Conservation (phyloP, 108 stramenopile genomes). For the Epithemia pelagica region DNA sequence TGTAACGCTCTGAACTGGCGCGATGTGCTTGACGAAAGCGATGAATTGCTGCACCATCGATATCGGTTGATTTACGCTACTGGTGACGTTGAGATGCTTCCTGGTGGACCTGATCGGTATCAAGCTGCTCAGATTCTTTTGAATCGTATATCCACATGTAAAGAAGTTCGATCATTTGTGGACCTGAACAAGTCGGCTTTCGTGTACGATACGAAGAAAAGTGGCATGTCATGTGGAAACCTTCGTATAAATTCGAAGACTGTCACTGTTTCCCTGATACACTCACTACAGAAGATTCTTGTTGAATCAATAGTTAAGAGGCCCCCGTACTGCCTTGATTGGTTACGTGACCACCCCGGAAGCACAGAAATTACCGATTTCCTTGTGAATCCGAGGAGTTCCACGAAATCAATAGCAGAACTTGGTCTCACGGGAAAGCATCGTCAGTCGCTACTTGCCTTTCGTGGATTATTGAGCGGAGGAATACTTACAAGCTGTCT, state of each 20-base stretch:
- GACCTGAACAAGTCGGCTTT: neutral
- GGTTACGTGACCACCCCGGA: neutral
- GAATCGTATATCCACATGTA: conserved; percentile 9
- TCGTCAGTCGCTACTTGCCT: neutral
- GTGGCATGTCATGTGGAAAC: no score
- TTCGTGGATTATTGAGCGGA: conserved; percentile 24
- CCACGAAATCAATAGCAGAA: neutral
- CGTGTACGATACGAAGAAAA: neutral
- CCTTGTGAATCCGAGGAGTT: neutral
- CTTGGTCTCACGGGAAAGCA: neutral
- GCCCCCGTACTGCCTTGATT: neutral
- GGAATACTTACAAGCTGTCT: conserved; percentile 38
- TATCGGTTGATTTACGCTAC: conserved; percentile 50
- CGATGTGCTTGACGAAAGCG: conserved; percentile 50
- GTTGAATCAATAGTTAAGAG: neutral
- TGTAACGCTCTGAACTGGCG: conserved; percentile 11
- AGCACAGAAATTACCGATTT: neutral
- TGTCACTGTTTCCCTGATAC: neutral
- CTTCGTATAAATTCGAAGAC: neutral
- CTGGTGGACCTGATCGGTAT: conserved; percentile 22
- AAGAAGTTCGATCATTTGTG: neutral
- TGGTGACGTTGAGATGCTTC: conserved; percentile 18
- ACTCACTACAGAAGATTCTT: neutral
- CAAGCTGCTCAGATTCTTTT: conserved; percentile 25
- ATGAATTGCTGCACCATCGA: conserved; percentile 41